phyloP scores from a whole-genome alignment of 345 rosid genomes.

The Zanthoxylum bungeanum region DNA sequence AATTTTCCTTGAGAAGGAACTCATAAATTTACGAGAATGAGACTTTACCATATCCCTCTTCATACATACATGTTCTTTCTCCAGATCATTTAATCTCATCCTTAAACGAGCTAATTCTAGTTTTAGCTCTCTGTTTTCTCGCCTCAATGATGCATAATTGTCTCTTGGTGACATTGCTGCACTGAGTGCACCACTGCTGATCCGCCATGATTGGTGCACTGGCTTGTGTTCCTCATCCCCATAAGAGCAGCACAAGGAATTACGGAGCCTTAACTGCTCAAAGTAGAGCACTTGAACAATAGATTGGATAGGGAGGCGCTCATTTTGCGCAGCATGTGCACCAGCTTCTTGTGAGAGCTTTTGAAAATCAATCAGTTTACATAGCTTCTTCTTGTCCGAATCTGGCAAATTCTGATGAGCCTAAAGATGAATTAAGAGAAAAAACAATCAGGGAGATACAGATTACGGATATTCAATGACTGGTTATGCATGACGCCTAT shows the following conservation, averaged over 20 bases:
- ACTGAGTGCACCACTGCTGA: constrained; percentile 89
- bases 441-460: neutral
- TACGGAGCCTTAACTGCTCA: constrained; percentile 88
- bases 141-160: constrained; percentile 90
- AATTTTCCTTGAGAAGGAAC: constrained; percentile 82
- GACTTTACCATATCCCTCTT: constrained; percentile 94
- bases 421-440: constrained; percentile 30
- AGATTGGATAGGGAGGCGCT: constrained; percentile 91
- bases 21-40: constrained; percentile 79
- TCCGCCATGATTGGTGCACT: constrained; percentile 78
- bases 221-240: constrained; percentile 71
- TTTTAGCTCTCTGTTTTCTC: constrained; percentile 91
- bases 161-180: constrained; percentile 97
- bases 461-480: neutral
- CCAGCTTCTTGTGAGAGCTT: constrained; percentile 98
- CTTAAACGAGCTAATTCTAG: constrained; percentile 87
- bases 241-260: constrained; percentile 60
- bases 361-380: constrained; percentile 86
- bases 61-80: constrained; percentile 96
- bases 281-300: constrained; percentile 96
- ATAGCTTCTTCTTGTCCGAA: constrained; percentile 75
- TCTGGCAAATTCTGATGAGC: constrained; percentile 77
- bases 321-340: constrained; percentile 97
- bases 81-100: constrained; percentile 92
- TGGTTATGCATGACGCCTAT: neutral